Evolutionary conservation across 2,329 filamentous ascomycete genomes (phyloP), one percentile per base, ranked within the genome.

Genomic region (Lasiodiplodia hormozganensis): DNA sequence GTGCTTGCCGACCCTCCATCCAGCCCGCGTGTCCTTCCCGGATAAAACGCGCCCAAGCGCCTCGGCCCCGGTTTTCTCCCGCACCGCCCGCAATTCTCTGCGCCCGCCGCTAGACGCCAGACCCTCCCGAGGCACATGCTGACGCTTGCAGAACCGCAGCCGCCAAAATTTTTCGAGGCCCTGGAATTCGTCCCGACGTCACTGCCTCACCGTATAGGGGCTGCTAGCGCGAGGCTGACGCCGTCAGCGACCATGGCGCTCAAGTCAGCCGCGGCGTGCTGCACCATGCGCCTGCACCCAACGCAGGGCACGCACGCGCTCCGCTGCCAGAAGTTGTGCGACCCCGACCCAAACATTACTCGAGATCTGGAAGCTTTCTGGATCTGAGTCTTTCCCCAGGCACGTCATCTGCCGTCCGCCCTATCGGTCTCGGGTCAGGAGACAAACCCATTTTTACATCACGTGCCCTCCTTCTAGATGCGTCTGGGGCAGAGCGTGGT

Each of bases 401-500:
- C 34, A 49, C 65, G 65, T 67, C 65, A 67, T 67, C n/a, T 40
- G 10, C 25, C 34, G 28, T n/a, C 53, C 65, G n/a, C 16, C 14
- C 53, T 38, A 16, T 28, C 40, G 40, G 31, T 67, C 54, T 18
- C 54, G 28, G 34, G 53, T 67, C 43, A 67, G 65, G 65, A 67
- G 65, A 67, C 40, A 31, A 51, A 47, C 65, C 65, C 65, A 52
- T 21, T 60, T 51, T 60, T 52, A n/a, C n/a, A 43, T 60, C 65
- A 67, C 65, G 65, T 67, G 65, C 14, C n/a, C 43, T 36, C 54
- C 53, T 67, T 67, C 65, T 52, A 58, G 40, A 58, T 49, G n/a
- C 51, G 65, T 28, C 52, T 25, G n/a, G 47, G 65, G 53, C 65
- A 57, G 43, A 58, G 25, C 40, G 38, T 40, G 43, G 65, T 51